These are phyloP conservation scores for Blastocystis sp. DNA, from an alignment of 352 stramenopile species.

Conservation along the genomic window DNA sequence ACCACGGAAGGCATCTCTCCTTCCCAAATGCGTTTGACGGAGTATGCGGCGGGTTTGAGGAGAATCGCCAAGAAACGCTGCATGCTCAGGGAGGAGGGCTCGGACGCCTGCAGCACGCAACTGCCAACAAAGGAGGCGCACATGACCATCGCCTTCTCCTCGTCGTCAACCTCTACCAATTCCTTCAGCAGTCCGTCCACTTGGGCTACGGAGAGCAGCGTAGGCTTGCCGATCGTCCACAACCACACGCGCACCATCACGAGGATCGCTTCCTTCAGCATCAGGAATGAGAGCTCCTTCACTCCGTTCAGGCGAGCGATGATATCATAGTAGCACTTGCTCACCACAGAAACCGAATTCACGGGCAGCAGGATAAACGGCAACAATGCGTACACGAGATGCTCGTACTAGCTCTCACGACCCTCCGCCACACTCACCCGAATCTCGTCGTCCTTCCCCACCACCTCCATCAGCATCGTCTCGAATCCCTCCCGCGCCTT, in stretches of 20 bases:
- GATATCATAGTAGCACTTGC: background rate
- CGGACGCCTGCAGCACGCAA: conserved; percentile 17
- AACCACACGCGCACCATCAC: conserved; percentile 4
- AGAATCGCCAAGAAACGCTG: conserved; percentile 48
- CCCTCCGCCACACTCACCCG: background rate
- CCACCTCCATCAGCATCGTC: background rate
- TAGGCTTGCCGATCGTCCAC: background rate
- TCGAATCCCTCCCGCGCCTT: conserved; percentile 10
- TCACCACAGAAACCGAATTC: background rate
- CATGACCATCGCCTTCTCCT: background rate
- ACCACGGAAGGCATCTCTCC: conserved; percentile 36
- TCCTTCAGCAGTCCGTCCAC: conserved; percentile 13
- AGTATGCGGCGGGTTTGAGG: background rate
- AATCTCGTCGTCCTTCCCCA: background rate
- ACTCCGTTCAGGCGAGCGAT: background rate
- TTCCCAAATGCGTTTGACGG: conserved; percentile 13
- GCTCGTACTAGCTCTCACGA: conserved; percentile 6
- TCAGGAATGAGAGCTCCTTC: background rate
- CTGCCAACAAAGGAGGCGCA: background rate
- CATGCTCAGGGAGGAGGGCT: conserved; percentile 2
- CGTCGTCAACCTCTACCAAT: conserved; percentile 2
- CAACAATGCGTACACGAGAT: conserved; percentile 18
- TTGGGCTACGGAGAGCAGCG: conserved; percentile 7
- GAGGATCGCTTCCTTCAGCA: conserved; percentile 4
- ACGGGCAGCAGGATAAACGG: background rate